Percentiles rank a stretch among this genome's conserved stretches.
phyloP scores from a whole-genome alignment of 2,329 filamentous ascomycete genomes.

The Alternaria brassicicola region DNA sequence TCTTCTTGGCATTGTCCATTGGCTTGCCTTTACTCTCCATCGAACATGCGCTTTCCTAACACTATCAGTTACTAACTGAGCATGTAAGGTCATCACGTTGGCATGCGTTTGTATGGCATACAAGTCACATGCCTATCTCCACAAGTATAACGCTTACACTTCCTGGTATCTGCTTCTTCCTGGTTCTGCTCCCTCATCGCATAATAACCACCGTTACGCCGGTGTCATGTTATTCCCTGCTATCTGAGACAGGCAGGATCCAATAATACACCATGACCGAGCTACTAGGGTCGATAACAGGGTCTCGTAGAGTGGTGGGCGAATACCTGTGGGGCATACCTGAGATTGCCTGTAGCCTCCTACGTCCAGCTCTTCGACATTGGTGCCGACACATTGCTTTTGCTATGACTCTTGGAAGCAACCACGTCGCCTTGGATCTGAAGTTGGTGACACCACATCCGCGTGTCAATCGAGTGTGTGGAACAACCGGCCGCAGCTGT shows the following conservation, averaged over 20 bases:
- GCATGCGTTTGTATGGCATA: constrained; percentile 10
- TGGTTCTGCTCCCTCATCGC: not conserved
- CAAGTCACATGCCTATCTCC: constrained; percentile 12
- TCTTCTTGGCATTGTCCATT: not conserved
- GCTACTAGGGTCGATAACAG: not conserved
- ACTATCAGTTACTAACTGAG: not conserved
- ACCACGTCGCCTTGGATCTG: not conserved
- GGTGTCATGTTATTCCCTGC: not conserved
- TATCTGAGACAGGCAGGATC: not conserved
- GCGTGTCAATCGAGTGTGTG: constrained; percentile 8
- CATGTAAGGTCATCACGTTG: constrained; percentile 8
- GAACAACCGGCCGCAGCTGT: constrained; percentile 16
- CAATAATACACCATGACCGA: constrained; percentile 1
- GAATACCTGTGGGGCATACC: not conserved
- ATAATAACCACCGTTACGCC: not conserved
- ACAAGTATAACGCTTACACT: constrained; percentile 5
- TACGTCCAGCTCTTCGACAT: not conserved
- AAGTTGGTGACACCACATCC: not conserved
- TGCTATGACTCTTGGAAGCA: not conserved
- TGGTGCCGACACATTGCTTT: constrained; percentile 1
- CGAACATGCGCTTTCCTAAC: not conserved
- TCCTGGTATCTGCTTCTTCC: constrained; percentile 18
- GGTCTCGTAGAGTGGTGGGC: not conserved
- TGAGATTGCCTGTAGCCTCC: not conserved
- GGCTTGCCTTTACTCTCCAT: not conserved